These are phyloP conservation scores for Apiotrichum domesticum DNA, from an alignment of 1,284 basidiomycete species.

Conservation along the genomic window DNA sequence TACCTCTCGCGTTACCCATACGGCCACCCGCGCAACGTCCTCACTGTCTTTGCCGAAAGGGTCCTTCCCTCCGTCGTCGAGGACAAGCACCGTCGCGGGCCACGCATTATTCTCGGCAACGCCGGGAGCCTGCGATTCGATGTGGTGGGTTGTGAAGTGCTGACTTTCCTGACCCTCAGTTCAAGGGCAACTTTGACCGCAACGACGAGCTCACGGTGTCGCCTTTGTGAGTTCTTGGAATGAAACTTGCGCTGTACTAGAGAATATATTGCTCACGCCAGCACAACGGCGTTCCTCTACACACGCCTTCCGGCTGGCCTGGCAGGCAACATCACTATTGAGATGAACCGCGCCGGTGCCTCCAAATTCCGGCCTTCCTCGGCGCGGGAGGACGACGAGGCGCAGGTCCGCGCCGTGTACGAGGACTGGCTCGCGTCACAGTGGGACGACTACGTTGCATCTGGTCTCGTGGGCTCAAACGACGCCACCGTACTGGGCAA, in stretches of 20 bases:
- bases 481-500: not conserved
- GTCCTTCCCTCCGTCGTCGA: constrained; percentile 46
- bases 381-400: constrained; percentile 22
- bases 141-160: constrained; percentile 41
- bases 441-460: constrained; percentile 20
- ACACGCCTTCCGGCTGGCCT: constrained; percentile 33
- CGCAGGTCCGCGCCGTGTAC: constrained; percentile 21
- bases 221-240: too few relatives aligned
- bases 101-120: constrained; percentile 64
- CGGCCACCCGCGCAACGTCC: constrained; percentile 59
- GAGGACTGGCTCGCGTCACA: constrained; percentile 26
- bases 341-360: constrained; percentile 44
- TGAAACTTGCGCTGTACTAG: too few relatives aligned
- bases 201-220: constrained; percentile 67
- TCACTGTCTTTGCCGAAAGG: constrained; percentile 59
- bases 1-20: constrained; percentile 60
- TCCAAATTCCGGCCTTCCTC: constrained; percentile 24
- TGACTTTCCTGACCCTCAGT: constrained; percentile 17
- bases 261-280: not conserved
- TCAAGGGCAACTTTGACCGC: constrained; percentile 61
- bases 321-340: constrained; percentile 28
- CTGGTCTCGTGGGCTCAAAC: not conserved
- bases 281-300: constrained; percentile 35
- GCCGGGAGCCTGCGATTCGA: constrained; percentile 71
- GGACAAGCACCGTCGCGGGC: constrained; percentile 23